Evolutionary conservation across 192 early-diverging fungal species (phyloP).

Genomic region (Coemansia sp.): DNA sequence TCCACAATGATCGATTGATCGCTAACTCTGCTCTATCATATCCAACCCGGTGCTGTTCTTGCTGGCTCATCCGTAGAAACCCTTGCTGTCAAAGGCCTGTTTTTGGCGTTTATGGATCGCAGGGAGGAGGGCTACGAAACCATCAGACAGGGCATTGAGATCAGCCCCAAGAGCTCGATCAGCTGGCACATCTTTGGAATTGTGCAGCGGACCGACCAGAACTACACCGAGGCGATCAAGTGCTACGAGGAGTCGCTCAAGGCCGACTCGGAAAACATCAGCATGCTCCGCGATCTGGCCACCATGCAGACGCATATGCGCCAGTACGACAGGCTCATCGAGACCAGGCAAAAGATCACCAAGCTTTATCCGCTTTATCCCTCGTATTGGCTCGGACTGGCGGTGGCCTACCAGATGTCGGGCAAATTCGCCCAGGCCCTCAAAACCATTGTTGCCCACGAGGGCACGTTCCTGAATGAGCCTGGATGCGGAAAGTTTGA

Average conservation of each 20-base stretch:
- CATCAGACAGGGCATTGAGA: constrained; percentile 80
- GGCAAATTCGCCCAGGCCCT: constrained; percentile 72
- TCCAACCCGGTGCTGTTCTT: too few species aligned
- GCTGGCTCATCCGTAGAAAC: constrained; percentile 77
- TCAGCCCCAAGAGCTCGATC: constrained; percentile 79
- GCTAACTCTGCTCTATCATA: too few species aligned
- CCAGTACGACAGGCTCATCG: constrained; percentile 77
- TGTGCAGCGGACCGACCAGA: constrained; percentile 86
- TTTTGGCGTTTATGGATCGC: constrained; percentile 83
- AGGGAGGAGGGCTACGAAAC: constrained; percentile 86
- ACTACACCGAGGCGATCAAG: constrained; percentile 88
- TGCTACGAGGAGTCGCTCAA: constrained; percentile 88
- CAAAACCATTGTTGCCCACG: constrained; percentile 64
- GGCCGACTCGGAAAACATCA: constrained; percentile 83
- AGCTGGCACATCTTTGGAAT: constrained; percentile 98
- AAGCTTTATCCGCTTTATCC: constrained; percentile 64
- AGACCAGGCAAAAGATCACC: constrained; percentile 66
- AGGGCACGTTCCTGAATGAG: constrained; percentile 64
- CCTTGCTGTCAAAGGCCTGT: constrained; percentile 91
- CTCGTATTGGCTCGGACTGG: constrained; percentile 82
- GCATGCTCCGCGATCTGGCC: constrained; percentile 88
- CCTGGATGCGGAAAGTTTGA: constrained; percentile 55
- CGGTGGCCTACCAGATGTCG: constrained; percentile 77
- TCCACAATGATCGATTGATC: too few species aligned
- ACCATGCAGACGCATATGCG: constrained; percentile 83